Percentiles rank a stretch among this genome's conserved stretches.
phyloP scores from a whole-genome alignment of 148 eudicot genomes.

The Chenopodium suecicum region DNA sequence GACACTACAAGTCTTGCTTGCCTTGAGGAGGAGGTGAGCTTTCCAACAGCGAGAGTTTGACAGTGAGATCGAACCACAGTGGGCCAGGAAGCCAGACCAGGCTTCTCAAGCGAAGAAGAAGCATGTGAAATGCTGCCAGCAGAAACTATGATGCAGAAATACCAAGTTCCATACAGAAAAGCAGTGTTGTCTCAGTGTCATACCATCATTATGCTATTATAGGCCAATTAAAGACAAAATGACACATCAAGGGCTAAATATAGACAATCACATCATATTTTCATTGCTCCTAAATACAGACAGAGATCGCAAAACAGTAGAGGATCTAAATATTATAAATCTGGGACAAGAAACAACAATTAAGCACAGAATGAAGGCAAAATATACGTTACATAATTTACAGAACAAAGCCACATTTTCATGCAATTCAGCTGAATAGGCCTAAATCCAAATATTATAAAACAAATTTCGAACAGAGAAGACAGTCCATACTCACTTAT shows the following conservation, averaged over 20 bases:
- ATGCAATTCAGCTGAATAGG: not conserved
- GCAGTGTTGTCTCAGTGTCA: constrained; percentile 1
- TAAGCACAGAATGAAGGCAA: not conserved
- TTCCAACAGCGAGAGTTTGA: constrained; percentile 37
- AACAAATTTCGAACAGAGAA: not conserved
- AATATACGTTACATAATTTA: not conserved
- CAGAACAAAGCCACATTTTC: not conserved
- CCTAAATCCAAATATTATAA: not conserved
- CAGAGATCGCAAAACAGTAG: not conserved
- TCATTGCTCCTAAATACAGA: not conserved
- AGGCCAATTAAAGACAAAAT: not conserved
- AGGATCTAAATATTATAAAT: not conserved
- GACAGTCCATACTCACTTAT: not conserved
- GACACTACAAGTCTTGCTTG: constrained; percentile 37
- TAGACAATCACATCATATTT: not conserved
- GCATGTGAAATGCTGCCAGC: constrained; percentile 43
- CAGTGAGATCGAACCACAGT: constrained; percentile 30
- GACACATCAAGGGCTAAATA: not conserved
- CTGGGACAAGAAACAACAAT: not conserved
- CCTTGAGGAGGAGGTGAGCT: constrained; percentile 41
- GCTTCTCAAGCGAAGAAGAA: constrained; percentile 41
- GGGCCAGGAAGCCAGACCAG: constrained; percentile 35
- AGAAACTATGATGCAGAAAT: constrained; percentile 28
- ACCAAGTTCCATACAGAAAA: constrained; percentile 9
- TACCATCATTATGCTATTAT: not conserved